Base-by-base conservation (phyloP, 140 eudicot species). In the Senecio squalidus region DNA sequence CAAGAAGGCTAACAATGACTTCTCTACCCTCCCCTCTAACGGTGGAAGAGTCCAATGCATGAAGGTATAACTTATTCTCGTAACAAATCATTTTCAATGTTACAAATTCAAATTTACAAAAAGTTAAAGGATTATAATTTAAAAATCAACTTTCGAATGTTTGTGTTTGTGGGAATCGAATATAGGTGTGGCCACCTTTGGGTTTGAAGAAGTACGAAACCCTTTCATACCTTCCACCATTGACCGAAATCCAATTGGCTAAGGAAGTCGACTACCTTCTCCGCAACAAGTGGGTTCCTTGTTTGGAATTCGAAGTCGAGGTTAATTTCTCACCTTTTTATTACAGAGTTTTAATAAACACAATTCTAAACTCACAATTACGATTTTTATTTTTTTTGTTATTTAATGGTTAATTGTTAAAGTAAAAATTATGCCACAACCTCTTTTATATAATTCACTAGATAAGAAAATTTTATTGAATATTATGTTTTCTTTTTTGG, bases 261-360 rank as follows among this genome's bases (percentile, higher is more conserved):
- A 71, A 67, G 73, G 82, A 88, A 70, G 62, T 84, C 23, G 84
- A 88, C 22, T 88, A 84, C 79, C 86, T 88, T 25, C 63, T 88
- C 40, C 73, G 74, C 48, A 30, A 2, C 34, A 80, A 80, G 33
- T 77, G 84, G 90, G 68, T 88, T 69, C 96, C 90, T 13, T 88
- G 96, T 72, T 56, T 88, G 39, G 96, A 88, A 60, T 88, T 88
- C 71, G 84, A 76, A 53, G 4, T 70, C 45, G 71, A 66, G 69
- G 69, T 59, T 2, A 5, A 28, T 53, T 28, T 53, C 47, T 41
- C 15, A 40, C 14, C 3, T 33, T 6, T 33, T 33, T 33, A 6
- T 33, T 33, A 33, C 39, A 3, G n/a, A n/a, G n/a, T n/a, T 33
- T 33, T 34, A 3, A 21, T 21, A 36, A 22, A 34, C 25, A 7